Evolutionary conservation across 345 rosid genomes (phyloP).

Genomic region (Euphorbia lathyris): DNA sequence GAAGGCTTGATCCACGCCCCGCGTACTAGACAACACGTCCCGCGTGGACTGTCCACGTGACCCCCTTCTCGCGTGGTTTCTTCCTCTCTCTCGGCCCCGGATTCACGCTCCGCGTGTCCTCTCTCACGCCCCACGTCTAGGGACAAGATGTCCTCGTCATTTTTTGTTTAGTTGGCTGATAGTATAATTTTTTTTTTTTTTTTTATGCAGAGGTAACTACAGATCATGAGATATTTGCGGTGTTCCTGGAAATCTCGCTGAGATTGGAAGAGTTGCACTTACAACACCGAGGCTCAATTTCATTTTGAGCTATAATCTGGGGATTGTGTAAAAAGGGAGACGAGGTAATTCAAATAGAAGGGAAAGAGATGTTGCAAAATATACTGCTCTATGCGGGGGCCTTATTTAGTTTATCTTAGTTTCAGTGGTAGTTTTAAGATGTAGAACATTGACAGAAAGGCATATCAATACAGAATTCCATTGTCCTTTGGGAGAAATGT

Average conservation of each 20-base stretch:
- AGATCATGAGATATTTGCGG: constrained; percentile 11
- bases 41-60: no score
- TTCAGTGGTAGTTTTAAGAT: constrained; percentile 25
- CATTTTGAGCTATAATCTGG: constrained; percentile 34
- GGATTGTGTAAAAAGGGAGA: constrained; percentile 23
- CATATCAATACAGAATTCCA: constrained; percentile 18
- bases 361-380: constrained; percentile 21
- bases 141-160: no score
- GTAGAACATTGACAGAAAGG: constrained; percentile 22
- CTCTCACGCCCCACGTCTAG: no score
- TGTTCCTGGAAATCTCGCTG: constrained; percentile 7
- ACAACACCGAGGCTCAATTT: constrained; percentile 28
- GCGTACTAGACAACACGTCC: no score
- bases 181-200: constrained; percentile 27
- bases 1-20: no score
- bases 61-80: no score
- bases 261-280: constrained; percentile 21
- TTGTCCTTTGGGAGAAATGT: not conserved
- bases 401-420: constrained; percentile 13
- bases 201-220: constrained; percentile 38
- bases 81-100: no score
- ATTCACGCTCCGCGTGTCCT: no score
- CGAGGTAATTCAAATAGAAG: constrained; percentile 9
- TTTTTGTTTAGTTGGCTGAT: constrained; percentile 1
- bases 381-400: constrained; percentile 9